Base-by-base conservation (phyloP, 2,329 filamentous ascomycete genomes). In the Phaeosphaeriaceae sp. region DNA sequence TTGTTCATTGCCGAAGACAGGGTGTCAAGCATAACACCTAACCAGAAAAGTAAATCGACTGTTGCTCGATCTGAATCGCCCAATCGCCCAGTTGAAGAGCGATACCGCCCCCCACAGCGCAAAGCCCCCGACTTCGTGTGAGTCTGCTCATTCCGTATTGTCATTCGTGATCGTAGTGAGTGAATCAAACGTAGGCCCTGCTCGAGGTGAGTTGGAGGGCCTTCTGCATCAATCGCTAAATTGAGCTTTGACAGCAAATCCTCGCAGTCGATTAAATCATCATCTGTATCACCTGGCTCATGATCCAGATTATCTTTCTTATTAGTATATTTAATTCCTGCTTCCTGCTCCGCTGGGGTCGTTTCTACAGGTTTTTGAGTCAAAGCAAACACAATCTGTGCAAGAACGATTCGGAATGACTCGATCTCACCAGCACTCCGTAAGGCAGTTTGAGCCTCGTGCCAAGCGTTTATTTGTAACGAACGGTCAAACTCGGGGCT, bases 11-110 rank as follows among this genome's bases (percentile, higher is more conserved):
- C 80, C 0, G 82, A 77, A 0, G 79, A 82, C 7, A 84, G 66
- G 0, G 82, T 84, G 57, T 85, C 82, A 39, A 83, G 81, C 82
- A 85, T 85, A 37, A 84, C 72, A 0, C 79, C 80, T 13, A 85
- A 70, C 83, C 83, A 85, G 58, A 81, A 84, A 2, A 85, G 60
- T 9, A 85, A 67, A 11, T 80, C 75, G 20, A 85, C 72, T 0
- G 83, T 84, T 9, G 76, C 69, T 15, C 69, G 67, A 63, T 79
- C 69, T 15, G 74, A 68, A 21, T 60, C 48, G 35, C 64, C 68
- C 11, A 74, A 56, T 5, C 52, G 50, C 23, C 61, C 58, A 4
- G 50, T 40, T 5, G 55, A 54, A n/a, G 49, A 40, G 6, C 49
- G 56, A 17, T 55, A 45, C 35, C 50, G 52, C 26, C 57, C 64